Percentiles rank a stretch among this genome's conserved stretches.
phyloP scores from a whole-genome alignment of 345 rosid species.

The Adansonia digitata region DNA sequence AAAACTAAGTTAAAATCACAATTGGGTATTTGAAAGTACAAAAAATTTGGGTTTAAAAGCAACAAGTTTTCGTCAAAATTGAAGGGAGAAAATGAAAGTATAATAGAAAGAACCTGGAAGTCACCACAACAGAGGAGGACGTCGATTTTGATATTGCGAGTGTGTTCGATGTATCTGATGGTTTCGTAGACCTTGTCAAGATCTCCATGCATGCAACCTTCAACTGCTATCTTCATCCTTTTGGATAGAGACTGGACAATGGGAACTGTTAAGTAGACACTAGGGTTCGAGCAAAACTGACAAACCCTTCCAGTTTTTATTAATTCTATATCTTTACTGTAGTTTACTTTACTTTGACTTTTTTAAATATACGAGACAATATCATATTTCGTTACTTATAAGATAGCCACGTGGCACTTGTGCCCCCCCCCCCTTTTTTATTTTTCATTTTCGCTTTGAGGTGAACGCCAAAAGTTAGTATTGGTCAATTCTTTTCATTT shows the following conservation, averaged over 20 bases:
- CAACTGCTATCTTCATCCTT: constrained; percentile 83
- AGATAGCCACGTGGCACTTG: background rate
- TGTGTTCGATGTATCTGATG: constrained; percentile 45
- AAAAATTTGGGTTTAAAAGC: background rate
- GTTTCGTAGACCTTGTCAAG: constrained; percentile 78
- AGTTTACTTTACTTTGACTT: too few relatives aligned
- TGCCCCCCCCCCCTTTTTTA: too few relatives aligned
- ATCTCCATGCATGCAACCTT: constrained; percentile 99
- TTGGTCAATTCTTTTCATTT: too few relatives aligned
- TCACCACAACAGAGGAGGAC: constrained; percentile 97
- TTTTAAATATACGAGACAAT: background rate
- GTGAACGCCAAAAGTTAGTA: too few relatives aligned
- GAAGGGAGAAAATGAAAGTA: background rate
- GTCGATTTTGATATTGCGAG: constrained; percentile 64
- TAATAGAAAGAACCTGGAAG: constrained; percentile 49
- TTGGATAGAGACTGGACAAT: background rate
- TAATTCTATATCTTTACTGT: too few relatives aligned
- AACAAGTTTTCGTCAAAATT: background rate
- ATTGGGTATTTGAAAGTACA: background rate
- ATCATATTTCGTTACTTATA: background rate
- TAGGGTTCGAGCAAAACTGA: background rate
- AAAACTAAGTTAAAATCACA: background rate
- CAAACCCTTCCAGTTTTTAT: too few relatives aligned
- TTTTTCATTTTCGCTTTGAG: too few relatives aligned
- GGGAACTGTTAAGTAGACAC: background rate